Conservation (phyloP, 345 rosid genomes). For the Citrus trifoliata region DNA sequence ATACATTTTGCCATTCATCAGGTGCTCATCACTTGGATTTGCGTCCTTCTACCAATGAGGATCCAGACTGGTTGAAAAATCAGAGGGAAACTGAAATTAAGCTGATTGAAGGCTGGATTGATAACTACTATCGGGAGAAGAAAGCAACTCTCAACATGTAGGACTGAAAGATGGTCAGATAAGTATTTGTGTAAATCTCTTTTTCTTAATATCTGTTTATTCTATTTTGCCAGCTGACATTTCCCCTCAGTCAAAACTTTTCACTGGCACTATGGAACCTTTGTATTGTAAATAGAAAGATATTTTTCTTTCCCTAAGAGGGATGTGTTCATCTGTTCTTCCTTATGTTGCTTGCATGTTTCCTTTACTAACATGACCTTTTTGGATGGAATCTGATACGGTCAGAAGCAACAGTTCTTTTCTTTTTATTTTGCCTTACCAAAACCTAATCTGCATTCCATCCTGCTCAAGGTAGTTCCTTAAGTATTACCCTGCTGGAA, state of each 20-base stretch:
- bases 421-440: no score
- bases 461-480: no score
- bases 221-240: background rate
- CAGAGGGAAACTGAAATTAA: conserved; percentile 68
- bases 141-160: conserved; percentile 32
- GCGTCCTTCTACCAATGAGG: conserved; percentile 64
- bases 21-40: conserved; percentile 91
- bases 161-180: background rate
- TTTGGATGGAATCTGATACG: background rate
- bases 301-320: background rate
- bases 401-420: no score
- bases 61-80: conserved; percentile 78
- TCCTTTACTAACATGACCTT: background rate
- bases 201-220: background rate
- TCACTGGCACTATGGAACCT: background rate
- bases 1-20: conserved; percentile 14
- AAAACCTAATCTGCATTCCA: no score
- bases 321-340: background rate
- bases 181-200: background rate
- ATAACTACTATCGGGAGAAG: conserved; percentile 34
- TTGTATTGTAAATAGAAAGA: background rate
- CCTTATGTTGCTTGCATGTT: background rate
- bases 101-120: conserved; percentile 74
- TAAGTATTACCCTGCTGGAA: no score
- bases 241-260: background rate